Evolutionary conservation across 2,329 filamentous ascomycete species (phyloP).

Genomic region (Colletotrichum liaoningense): DNA sequence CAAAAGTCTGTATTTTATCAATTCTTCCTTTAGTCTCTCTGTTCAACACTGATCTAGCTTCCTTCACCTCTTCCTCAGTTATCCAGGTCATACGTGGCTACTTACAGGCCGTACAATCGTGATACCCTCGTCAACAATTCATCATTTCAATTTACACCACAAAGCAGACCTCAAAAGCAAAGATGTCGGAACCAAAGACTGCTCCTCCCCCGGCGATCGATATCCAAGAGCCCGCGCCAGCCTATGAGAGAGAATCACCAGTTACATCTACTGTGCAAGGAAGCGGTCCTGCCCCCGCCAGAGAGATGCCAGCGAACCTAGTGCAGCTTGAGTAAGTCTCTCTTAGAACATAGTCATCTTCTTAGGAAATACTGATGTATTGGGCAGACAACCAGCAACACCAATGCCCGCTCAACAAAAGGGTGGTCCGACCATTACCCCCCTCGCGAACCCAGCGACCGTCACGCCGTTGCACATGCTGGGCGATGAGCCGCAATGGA

Average conservation of each 20-base stretch:
- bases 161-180: not conserved
- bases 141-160: not conserved
- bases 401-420: not conserved
- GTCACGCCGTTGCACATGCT: slow-evolving; percentile 41
- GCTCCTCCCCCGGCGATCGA: not conserved
- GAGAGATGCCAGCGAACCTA: not conserved
- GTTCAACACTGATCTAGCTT: not conserved
- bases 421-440: not conserved
- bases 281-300: not conserved
- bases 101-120: not conserved
- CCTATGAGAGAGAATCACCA: not conserved
- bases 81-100: not conserved
- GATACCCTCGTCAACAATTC: not conserved
- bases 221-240: not conserved
- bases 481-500: slow-evolving; percentile 40
- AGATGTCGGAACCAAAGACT: not conserved
- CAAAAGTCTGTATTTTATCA: not conserved
- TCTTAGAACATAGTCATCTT: no score
- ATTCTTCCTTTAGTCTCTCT: not conserved
- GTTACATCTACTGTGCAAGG: not conserved
- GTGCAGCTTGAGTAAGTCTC: not conserved
- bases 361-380: not conserved
- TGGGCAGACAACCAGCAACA: not conserved
- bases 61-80: no score
- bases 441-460: not conserved